Evolutionary conservation across 2,329 filamentous ascomycete genomes (phyloP).

Genomic region (Elsinoe australis): DNA sequence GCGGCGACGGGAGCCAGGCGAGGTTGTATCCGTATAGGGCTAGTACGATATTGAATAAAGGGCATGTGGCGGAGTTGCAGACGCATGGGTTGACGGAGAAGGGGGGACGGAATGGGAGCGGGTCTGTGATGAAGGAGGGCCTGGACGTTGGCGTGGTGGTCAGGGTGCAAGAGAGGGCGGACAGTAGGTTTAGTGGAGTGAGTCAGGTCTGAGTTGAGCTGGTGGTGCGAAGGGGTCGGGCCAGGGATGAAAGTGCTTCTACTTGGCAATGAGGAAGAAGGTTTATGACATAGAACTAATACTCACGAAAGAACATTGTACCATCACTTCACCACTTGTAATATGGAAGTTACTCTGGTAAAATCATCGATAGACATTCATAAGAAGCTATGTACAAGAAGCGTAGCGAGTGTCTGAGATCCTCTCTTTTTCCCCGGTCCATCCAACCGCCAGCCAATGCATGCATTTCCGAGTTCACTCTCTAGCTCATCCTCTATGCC

Average conservation of each 20-base stretch:
- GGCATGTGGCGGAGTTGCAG: slow-evolving; percentile 14
- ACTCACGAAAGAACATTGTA: no score
- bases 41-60: slow-evolving; percentile 11
- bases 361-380: slow-evolving; percentile 6
- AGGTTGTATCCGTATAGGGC: slow-evolving; percentile 3
- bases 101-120: background rate
- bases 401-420: slow-evolving; percentile 3
- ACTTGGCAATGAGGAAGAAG: background rate
- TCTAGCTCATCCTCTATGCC: background rate
- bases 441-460: no score
- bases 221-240: background rate
- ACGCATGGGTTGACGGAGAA: slow-evolving; percentile 11
- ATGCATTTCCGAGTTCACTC: no score
- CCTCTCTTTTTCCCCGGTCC: background rate
- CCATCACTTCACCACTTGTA: no score
- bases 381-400: slow-evolving; percentile 14
- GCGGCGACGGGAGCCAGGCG: background rate
- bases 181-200: slow-evolving; percentile 5
- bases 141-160: background rate
- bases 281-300: no score
- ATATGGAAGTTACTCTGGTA: no score
- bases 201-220: background rate
- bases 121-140: background rate
- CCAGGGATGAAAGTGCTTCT: slow-evolving; percentile 3
- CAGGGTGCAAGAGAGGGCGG: slow-evolving; percentile 1